Percentiles rank a stretch among this genome's conserved stretches.
Evolutionary conservation across 2,329 filamentous ascomycete genomes (phyloP).

Genomic region (Cryphonectria naterciae): DNA sequence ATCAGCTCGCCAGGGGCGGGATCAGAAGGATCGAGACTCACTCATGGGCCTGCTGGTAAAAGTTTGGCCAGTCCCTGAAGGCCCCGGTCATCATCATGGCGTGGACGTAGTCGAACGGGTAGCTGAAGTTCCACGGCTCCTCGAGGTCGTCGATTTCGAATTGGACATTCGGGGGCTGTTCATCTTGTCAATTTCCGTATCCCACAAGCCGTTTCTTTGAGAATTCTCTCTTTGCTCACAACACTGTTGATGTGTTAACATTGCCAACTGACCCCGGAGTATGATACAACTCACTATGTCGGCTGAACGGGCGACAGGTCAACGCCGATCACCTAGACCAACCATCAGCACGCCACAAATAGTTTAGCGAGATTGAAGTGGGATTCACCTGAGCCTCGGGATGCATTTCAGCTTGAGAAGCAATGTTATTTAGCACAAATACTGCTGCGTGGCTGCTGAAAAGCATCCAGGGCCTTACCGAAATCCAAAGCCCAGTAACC

Average conservation of each 20-base stretch:
- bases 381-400: conserved; percentile 34
- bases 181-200: conserved; percentile 18
- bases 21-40: conserved; percentile 16
- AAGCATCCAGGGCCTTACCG: conserved; percentile 30
- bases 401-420: conserved; percentile 33
- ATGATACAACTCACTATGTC: conserved; percentile 30
- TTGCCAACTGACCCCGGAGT: not conserved
- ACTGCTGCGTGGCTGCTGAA: not conserved
- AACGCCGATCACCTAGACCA: conserved; percentile 33
- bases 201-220: too few species aligned
- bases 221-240: conserved; percentile 16
- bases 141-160: conserved; percentile 38
- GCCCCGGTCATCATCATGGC: conserved; percentile 37
- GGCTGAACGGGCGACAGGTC: conserved; percentile 36
- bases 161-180: conserved; percentile 34
- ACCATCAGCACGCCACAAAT: conserved; percentile 7
- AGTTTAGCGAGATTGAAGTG: not conserved
- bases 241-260: conserved; percentile 23
- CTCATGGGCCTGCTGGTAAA: conserved; percentile 34
- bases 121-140: conserved; percentile 36
- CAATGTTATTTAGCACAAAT: conserved; percentile 14
- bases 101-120: conserved; percentile 37
- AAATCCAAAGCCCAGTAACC: conserved; percentile 38
- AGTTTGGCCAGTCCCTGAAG: conserved; percentile 35
- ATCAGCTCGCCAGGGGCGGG: not conserved